A percentile compares a stretch with the other conserved stretches of the same genome.
Conservation (phyloP, 1,139 yeast species). For the Pneumocystis sp. region DNA sequence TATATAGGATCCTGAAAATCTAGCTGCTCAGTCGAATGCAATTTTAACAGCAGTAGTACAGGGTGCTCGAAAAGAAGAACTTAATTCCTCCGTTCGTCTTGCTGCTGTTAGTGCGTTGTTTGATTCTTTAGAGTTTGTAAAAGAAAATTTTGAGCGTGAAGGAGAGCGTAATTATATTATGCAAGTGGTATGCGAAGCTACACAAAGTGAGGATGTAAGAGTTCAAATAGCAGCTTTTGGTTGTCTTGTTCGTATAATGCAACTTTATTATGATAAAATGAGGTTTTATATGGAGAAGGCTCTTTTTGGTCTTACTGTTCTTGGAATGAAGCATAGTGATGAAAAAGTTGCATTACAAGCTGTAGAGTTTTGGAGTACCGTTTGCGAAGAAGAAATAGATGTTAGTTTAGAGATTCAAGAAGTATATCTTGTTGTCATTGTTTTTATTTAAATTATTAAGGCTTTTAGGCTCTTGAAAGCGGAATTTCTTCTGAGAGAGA, state of each 20-base stretch:
- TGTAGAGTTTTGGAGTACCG: slow-evolving; percentile 95
- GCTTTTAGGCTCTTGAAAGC: slow-evolving; percentile 18
- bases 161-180: slow-evolving; percentile 92
- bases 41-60: slow-evolving; percentile 90
- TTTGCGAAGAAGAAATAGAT: slow-evolving; percentile 89
- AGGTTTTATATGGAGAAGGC: slow-evolving; percentile 95
- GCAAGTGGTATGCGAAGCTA: slow-evolving; percentile 98
- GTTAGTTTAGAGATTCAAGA: slow-evolving; percentile 56
- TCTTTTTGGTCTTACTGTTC: slow-evolving; percentile 70
- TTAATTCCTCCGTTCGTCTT: slow-evolving; percentile 57
- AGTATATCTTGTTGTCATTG: slow-evolving; percentile 24
- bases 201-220: slow-evolving; percentile 70
- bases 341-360: slow-evolving; percentile 96
- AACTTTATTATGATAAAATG: slow-evolving; percentile 77
- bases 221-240: slow-evolving; percentile 93
- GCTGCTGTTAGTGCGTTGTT: slow-evolving; percentile 88
- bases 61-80: slow-evolving; percentile 79
- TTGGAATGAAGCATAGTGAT: slow-evolving; percentile 78
- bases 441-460: background rate
- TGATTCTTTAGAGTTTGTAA: slow-evolving; percentile 79
- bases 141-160: slow-evolving; percentile 74
- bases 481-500: slow-evolving; percentile 17
- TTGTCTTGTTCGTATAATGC: slow-evolving; percentile 85
- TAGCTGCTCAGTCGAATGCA: slow-evolving; percentile 74
- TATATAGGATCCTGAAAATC: slow-evolving; percentile 54